Evolutionary conservation across 2,329 filamentous ascomycete species (phyloP).

Genomic region (Aaosphaeria arxii): DNA sequence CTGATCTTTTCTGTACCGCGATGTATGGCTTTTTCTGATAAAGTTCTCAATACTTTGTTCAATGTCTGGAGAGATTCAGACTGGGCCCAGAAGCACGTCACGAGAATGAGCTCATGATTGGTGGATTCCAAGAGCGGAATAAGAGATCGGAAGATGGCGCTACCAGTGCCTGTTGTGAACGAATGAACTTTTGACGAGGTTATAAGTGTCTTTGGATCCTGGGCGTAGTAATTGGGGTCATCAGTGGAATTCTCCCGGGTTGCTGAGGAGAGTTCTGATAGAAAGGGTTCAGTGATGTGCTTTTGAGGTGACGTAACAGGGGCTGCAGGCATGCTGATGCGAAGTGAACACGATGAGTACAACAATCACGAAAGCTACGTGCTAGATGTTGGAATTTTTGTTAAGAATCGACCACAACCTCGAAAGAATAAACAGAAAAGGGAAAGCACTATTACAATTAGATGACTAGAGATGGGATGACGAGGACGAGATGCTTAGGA

Average conservation of each 20-base stretch:
- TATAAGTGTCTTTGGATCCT: slow-evolving; percentile 30
- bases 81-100: slow-evolving; percentile 79
- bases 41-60: slow-evolving; percentile 53
- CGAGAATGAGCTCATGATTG: slow-evolving; percentile 65
- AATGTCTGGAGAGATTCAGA: slow-evolving; percentile 62
- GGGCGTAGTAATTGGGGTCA: slow-evolving; percentile 41
- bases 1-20: slow-evolving; percentile 45
- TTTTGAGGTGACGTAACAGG: not conserved
- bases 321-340: no score
- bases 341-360: no score
- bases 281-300: slow-evolving; percentile 22
- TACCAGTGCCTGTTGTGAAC: slow-evolving; percentile 46
- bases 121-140: slow-evolving; percentile 61
- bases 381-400: no score
- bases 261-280: slow-evolving; percentile 23
- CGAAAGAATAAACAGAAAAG: no score
- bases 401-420: no score
- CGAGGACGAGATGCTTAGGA: no score
- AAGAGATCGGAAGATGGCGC: slow-evolving; percentile 45
- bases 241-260: slow-evolving; percentile 19
- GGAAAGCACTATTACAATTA: no score
- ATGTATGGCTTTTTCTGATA: slow-evolving; percentile 51
- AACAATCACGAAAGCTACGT: no score
- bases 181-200: slow-evolving; percentile 33
- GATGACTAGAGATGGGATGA: no score